These are phyloP conservation scores for Neofusicoccum sp. DNA, from an alignment of 2,329 filamentous ascomycete genomes.

Conservation along the genomic window DNA sequence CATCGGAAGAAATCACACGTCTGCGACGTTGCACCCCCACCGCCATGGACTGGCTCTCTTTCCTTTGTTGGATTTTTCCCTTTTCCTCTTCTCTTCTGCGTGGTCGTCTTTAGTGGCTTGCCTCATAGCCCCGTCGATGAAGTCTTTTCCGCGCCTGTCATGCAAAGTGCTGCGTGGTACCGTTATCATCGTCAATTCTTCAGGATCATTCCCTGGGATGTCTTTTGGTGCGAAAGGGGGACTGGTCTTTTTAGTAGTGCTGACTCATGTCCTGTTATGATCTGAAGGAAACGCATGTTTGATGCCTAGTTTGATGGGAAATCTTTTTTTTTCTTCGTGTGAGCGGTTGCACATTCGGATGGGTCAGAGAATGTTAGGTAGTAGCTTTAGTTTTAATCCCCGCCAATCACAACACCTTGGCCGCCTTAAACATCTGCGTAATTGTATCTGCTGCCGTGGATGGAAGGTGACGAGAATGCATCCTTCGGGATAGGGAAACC, in stretches of 20 bases:
- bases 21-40: not conserved
- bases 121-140: not conserved
- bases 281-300: too few species aligned
- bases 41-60: slow-evolving; percentile 15
- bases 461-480: not conserved
- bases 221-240: not conserved
- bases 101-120: not conserved
- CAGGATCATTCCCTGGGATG: not conserved
- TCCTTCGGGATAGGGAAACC: too few species aligned
- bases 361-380: not conserved
- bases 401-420: not conserved
- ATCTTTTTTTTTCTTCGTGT: not conserved
- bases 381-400: not conserved
- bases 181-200: too few species aligned
- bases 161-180: too few species aligned
- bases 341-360: not conserved
- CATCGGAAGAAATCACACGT: not conserved
- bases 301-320: too few species aligned
- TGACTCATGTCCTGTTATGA: slow-evolving; percentile 2
- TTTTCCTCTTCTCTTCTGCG: not conserved
- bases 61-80: not conserved
- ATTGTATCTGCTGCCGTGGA: not conserved
- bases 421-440: not conserved
- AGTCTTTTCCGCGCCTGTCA: too few species aligned
- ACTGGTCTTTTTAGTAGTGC: slow-evolving; percentile 9